Base-by-base conservation (phyloP, 225 moss, liverwort and hornwort genomes). In the Bryoerythrophyllum caledonicum region DNA sequence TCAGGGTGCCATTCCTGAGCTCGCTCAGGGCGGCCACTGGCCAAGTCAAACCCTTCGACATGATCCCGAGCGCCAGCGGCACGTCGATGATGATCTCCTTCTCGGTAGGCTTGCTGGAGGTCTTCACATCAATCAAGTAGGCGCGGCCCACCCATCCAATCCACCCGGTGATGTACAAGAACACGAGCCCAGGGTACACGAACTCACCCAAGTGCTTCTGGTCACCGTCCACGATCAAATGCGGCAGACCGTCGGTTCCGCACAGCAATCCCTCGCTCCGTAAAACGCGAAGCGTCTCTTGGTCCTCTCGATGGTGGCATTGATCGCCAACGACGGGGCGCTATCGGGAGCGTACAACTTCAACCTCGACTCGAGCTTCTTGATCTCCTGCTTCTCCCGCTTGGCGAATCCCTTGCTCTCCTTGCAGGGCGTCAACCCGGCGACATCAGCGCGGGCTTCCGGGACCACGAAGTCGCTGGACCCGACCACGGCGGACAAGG, bases 81-180 rank as follows among this genome's bases (percentile, higher is more conserved):
- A 96, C 96, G 48, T 96, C 96, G 30, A 96, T 96, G 75, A 93
- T 96, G 37, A 96, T 96, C 76, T 96, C 96, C 85, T 96, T 96
- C 88, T 96, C 92, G 0, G 93, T 93, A 1, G 96, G 90, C 85
- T 93, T 96, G 72, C 74, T 84, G 11, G 52, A 37, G 0, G 0
- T 30, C 65, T 76, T 88, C 8, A 92, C 60, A 0, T 82, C 80
- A 8, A 86, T n/a, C n/a, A n/a, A n/a, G n/a, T n/a, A n/a, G n/a
- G n/a, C n/a, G n/a, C n/a, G n/a, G n/a, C n/a, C n/a, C n/a, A n/a
- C n/a, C n/a, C n/a, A n/a, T n/a, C n/a, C n/a, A n/a, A n/a, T n/a
- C n/a, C n/a, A n/a, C n/a, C n/a, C n/a, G n/a, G n/a, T n/a, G n/a
- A n/a, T n/a, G n/a, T n/a, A n/a, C n/a, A n/a, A n/a, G n/a, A n/a